A percentile compares a stretch with the other conserved stretches of the same genome.
These are phyloP conservation scores for Didymella sp. DNA, from an alignment of 2,329 filamentous ascomycete species.

Conservation along the genomic window DNA sequence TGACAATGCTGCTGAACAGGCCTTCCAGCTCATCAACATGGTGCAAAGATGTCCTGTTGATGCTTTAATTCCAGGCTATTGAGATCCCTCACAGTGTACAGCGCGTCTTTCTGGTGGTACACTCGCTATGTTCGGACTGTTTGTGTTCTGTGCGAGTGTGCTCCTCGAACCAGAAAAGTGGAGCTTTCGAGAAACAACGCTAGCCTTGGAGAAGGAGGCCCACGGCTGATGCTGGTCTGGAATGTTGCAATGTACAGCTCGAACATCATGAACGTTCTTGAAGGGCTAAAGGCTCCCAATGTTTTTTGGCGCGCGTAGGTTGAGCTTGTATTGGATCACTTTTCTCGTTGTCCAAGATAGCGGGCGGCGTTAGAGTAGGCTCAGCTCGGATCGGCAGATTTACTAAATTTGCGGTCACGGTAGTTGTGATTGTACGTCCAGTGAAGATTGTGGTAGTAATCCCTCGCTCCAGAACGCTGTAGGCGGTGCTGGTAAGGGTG, in stretches of 20 bases:
- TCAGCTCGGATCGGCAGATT: background rate
- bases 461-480: background rate
- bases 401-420: background rate
- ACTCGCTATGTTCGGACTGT: background rate
- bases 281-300: background rate
- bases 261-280: no score
- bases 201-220: no score
- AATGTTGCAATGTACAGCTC: no score
- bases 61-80: no score
- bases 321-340: background rate
- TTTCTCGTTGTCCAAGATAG: background rate
- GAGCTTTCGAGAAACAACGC: no score
- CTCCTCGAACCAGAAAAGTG: background rate
- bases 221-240: no score
- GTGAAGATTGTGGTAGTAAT: slow-evolving; percentile 6
- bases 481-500: background rate
- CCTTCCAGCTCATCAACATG: background rate
- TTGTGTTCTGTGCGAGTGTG: background rate
- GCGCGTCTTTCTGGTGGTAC: no score
- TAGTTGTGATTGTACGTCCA: background rate
- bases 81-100: no score
- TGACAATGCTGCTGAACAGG: background rate
- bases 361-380: background rate
- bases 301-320: background rate
- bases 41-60: no score